phyloP scores from a whole-genome alignment of 23 red algal species.

The Cyanidium caldarium region DNA sequence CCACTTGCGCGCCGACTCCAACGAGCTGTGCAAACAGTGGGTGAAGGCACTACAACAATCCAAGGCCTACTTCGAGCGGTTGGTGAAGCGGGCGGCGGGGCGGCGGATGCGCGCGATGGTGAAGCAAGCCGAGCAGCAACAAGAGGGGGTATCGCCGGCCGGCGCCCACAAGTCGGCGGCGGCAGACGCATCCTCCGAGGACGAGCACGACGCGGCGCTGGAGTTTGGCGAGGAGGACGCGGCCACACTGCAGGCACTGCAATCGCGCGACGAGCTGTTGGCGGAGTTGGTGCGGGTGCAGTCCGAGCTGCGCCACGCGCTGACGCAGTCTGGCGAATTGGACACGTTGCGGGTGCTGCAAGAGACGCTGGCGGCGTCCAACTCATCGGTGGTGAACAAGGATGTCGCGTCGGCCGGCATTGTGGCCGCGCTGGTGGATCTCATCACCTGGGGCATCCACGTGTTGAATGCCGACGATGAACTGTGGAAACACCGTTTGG shows the following conservation, averaged over 20 bases:
- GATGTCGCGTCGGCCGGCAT: not conserved
- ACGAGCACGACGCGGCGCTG: not conserved
- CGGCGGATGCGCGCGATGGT: conserved; percentile 3
- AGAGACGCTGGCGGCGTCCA: not conserved
- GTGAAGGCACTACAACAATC: conserved; percentile 36
- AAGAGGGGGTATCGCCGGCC: not conserved
- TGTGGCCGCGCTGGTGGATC: conserved; percentile 4
- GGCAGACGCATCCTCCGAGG: not conserved
- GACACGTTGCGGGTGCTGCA: not conserved
- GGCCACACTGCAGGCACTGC: not conserved
- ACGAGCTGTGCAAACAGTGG: conserved; percentile 65
- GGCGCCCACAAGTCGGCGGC: not conserved
- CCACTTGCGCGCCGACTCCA: conserved; percentile 48
- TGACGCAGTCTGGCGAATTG: not conserved
- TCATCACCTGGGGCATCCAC: conserved; percentile 17
- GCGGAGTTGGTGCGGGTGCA: conserved; percentile 12
- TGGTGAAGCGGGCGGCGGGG: conserved; percentile 42
- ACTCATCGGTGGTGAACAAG: not conserved
- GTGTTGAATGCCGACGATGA: conserved; percentile 9
- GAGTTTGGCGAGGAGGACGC: not conserved
- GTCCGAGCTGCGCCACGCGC: not conserved
- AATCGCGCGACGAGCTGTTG: conserved; percentile 1
- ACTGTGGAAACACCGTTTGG: conserved; percentile 13
- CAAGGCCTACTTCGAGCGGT: conserved; percentile 37
- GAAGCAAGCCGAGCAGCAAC: too few relatives aligned